Conservation (phyloP, 805 yeast species). For the Torulaspora gathmanii region DNA sequence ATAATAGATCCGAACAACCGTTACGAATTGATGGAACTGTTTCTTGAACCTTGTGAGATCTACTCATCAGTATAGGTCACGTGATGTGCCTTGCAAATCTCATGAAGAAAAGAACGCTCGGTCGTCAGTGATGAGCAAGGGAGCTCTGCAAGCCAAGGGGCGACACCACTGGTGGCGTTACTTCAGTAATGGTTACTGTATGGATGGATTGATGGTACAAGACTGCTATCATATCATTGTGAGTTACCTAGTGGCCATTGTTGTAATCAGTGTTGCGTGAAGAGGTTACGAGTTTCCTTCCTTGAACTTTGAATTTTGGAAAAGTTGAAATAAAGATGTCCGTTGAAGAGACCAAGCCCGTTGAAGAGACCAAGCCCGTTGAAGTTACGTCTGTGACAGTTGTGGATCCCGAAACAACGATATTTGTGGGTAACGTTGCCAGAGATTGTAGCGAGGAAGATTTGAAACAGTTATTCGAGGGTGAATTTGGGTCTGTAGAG, state of each 20-base stretch:
- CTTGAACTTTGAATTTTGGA: neutral
- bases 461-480: conserved; percentile 25
- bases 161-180: conserved; percentile 6
- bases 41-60: neutral
- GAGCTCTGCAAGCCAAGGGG: conserved; percentile 3
- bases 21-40: too few relatives aligned
- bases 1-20: conserved; percentile 1
- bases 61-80: neutral
- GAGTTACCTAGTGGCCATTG: neutral
- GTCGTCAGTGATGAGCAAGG: neutral
- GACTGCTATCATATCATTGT: neutral
- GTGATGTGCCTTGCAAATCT: neutral
- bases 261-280: neutral
- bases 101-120: too few relatives aligned
- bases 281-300: neutral
- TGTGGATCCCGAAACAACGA: conserved; percentile 33
- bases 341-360: conserved; percentile 16
- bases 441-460: conserved; percentile 31
- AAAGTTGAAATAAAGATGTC: conserved; percentile 15
- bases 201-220: neutral
- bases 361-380: conserved; percentile 16
- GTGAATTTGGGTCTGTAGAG: conserved; percentile 29
- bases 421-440: conserved; percentile 34
- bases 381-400: conserved; percentile 8
- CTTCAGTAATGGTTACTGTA: conserved; percentile 1